Evolutionary conservation across 1,284 basidiomycete genomes (phyloP).

Genomic region (Ganoderma lingzhi): DNA sequence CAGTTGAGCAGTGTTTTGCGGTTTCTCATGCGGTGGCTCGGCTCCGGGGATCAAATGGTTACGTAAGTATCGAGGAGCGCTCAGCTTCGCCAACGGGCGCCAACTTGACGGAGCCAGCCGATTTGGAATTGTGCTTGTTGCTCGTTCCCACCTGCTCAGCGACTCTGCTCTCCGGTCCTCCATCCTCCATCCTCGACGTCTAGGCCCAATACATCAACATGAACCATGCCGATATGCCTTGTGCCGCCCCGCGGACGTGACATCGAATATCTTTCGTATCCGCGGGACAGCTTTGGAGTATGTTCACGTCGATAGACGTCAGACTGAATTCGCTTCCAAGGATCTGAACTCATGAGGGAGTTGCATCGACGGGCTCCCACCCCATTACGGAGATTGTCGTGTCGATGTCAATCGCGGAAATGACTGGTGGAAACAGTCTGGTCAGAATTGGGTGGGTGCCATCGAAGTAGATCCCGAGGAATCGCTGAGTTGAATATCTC

Average conservation of each 20-base stretch:
- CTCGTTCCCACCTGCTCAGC: background rate
- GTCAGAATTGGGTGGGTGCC: background rate
- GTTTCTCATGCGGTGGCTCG: background rate
- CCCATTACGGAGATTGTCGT: background rate
- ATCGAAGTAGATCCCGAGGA: background rate
- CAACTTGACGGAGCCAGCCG: background rate
- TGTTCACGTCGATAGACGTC: background rate
- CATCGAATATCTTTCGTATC: background rate
- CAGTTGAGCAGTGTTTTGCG: background rate
- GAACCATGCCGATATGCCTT: background rate
- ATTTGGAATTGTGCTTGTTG: slow-evolving; percentile 5
- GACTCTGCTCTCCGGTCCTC: background rate
- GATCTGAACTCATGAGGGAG: too few relatives aligned
- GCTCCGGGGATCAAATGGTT: background rate
- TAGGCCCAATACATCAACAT: background rate
- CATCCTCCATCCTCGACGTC: background rate
- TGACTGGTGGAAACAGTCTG: background rate
- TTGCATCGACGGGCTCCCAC: background rate
- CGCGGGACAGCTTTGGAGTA: background rate
- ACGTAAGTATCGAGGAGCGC: background rate
- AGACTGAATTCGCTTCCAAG: background rate
- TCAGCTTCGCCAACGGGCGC: background rate
- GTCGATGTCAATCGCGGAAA: background rate
- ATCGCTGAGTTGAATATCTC: background rate
- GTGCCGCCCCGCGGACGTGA: background rate